Conservation (phyloP, 1,139 yeast species). For the Meyerozyma sp. region DNA sequence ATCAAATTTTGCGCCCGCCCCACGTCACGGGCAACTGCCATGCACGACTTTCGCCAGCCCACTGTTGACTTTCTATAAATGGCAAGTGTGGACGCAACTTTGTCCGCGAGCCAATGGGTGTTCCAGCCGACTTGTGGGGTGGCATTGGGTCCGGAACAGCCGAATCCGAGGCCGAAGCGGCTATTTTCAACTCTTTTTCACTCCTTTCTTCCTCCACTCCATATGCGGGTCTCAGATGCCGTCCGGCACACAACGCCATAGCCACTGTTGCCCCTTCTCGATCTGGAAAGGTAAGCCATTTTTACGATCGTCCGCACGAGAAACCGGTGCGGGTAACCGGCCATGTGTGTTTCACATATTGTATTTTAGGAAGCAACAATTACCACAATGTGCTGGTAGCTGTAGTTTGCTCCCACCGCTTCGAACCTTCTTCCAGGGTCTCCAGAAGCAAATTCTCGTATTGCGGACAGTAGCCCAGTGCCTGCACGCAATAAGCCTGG, state of each 20-base stretch:
- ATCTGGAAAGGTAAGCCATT: background rate
- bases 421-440: background rate
- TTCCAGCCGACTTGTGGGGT: no score
- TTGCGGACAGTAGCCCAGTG: no score
- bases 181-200: no score
- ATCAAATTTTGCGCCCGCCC: slow-evolving; percentile 1
- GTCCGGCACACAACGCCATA: background rate
- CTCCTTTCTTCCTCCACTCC: no score
- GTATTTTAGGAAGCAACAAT: background rate
- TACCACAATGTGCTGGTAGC: background rate
- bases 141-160: no score
- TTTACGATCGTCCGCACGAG: background rate
- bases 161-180: no score
- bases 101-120: no score
- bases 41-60: slow-evolving; percentile 1
- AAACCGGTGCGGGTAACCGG: slow-evolving; percentile 1
- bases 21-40: slow-evolving; percentile 1
- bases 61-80: slow-evolving; percentile 1
- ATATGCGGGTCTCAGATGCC: background rate
- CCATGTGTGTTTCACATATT: background rate
- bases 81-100: background rate
- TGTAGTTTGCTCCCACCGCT: background rate
- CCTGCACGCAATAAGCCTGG: no score
- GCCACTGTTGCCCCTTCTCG: background rate
- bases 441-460: no score